A percentile compares a stretch with the other conserved stretches of the same genome.
phyloP scores from a whole-genome alignment of 2,329 filamentous ascomycete species.

The Sporothrix euskadiensis region DNA sequence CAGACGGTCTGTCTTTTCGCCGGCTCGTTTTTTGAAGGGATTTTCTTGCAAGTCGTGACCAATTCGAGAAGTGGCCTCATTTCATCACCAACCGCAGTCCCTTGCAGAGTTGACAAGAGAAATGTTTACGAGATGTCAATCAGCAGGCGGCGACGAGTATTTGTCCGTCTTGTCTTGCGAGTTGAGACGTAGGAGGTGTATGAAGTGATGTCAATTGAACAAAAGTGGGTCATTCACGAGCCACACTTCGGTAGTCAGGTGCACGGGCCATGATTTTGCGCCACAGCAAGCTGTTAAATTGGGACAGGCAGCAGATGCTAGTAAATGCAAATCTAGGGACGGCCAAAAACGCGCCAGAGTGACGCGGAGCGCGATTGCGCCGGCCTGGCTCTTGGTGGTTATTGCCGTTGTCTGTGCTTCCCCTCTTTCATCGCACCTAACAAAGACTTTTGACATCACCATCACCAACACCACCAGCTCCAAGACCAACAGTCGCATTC shows the following conservation, averaged over 20 bases:
- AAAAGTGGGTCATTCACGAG: background rate
- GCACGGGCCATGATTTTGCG: conserved; percentile 8
- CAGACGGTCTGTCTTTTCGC: conserved; percentile 8
- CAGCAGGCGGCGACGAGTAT: background rate
- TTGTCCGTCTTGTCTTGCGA: background rate
- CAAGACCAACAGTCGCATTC: background rate
- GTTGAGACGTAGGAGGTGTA: background rate
- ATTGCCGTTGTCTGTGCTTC: conserved; percentile 11
- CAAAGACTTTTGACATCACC: background rate
- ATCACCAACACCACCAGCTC: background rate
- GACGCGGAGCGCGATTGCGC: conserved; percentile 21
- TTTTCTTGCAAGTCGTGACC: background rate
- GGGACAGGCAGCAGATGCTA: background rate
- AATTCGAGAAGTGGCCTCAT: background rate
- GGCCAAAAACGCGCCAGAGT: conserved; percentile 18
- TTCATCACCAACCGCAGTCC: conserved; percentile 1
- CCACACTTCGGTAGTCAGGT: conserved; percentile 10
- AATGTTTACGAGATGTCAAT: background rate
- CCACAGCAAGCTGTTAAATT: conserved; percentile 13
- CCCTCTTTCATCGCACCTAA: conserved; percentile 2
- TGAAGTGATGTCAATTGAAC: background rate
- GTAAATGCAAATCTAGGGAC: background rate
- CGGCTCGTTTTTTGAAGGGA: background rate
- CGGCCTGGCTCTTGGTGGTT: background rate
- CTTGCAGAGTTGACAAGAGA: background rate